Percentiles rank a stretch among this genome's conserved stretches.
Evolutionary conservation across 1,284 basidiomycete species (phyloP).

Genomic region (Apiotrichum montevideense): DNA sequence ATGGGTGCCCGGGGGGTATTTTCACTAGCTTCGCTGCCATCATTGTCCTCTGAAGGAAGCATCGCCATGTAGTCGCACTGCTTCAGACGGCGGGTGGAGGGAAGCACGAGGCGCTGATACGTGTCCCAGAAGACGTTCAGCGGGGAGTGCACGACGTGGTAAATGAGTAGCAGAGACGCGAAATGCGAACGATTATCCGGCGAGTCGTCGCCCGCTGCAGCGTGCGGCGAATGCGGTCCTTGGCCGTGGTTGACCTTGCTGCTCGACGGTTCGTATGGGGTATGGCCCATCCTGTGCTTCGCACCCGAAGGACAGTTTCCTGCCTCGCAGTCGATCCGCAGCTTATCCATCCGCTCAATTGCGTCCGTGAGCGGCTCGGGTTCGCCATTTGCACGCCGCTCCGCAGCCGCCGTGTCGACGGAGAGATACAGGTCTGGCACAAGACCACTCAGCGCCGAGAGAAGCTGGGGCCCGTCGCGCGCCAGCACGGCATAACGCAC

Average conservation of each 20-base stretch:
- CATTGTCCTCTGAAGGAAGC: neutral
- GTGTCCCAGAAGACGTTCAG: conserved; percentile 4
- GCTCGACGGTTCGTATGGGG: too few species aligned
- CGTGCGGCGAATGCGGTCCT: neutral
- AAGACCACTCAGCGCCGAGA: conserved; percentile 37
- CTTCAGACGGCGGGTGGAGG: neutral
- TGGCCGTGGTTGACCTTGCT: neutral
- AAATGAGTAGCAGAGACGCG: conserved; percentile 29
- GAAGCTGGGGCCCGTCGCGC: conserved; percentile 33
- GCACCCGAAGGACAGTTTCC: neutral
- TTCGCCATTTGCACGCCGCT: neutral
- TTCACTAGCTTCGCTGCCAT: neutral
- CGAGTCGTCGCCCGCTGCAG: neutral
- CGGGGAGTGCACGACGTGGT: conserved; percentile 27
- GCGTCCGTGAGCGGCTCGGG: neutral
- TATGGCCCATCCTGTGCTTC: too few species aligned
- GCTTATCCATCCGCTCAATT: neutral
- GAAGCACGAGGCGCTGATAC: conserved; percentile 3
- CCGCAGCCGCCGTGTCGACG: conserved; percentile 7
- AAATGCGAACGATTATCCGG: conserved; percentile 22
- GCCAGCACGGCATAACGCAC: conserved; percentile 37
- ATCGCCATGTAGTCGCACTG: neutral
- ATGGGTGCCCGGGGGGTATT: too few species aligned
- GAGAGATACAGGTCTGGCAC: conserved; percentile 37
- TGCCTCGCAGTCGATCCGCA: neutral